Evolutionary conservation across 106 monocot species (phyloP).

Genomic region (Triglochin maritima): DNA sequence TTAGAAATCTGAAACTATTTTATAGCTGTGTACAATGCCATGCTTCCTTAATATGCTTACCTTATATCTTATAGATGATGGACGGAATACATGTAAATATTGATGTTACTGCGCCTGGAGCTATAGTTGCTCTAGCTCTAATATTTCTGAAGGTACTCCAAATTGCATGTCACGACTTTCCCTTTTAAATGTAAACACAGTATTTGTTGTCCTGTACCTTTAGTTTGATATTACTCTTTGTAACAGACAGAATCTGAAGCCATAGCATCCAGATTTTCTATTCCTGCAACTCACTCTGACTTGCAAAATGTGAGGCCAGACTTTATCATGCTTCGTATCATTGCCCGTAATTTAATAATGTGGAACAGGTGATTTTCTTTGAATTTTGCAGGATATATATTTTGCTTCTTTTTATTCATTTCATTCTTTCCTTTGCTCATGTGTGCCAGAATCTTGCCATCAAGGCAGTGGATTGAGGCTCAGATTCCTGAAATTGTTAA

Average conservation of each 20-base stretch:
- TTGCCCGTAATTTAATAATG: slow-evolving; percentile 83
- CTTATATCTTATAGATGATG: slow-evolving; percentile 44
- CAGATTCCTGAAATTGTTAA: slow-evolving; percentile 73
- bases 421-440: neutral
- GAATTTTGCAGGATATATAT: neutral
- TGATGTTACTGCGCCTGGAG: slow-evolving; percentile 93
- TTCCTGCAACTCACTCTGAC: slow-evolving; percentile 76
- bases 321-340: slow-evolving; percentile 90
- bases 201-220: neutral
- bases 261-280: slow-evolving; percentile 52
- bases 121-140: slow-evolving; percentile 82
- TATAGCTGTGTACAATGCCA: neutral
- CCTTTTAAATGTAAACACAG: neutral
- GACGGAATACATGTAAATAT: slow-evolving; percentile 81
- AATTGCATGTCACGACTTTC: neutral
- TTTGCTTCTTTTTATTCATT: neutral
- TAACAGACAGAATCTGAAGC: slow-evolving; percentile 78
- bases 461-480: slow-evolving; percentile 74
- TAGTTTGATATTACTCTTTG: neutral
- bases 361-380: slow-evolving; percentile 71
- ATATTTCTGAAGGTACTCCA: slow-evolving; percentile 77
- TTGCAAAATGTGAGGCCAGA: slow-evolving; percentile 96
- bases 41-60: neutral
- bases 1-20: neutral
- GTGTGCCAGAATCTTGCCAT: slow-evolving; percentile 52